Evolutionary conservation across 495 filamentous ascomycete species (phyloP), one percentile per base, ranked within the genome.

Genomic region (Hypoxylon perforatum): DNA sequence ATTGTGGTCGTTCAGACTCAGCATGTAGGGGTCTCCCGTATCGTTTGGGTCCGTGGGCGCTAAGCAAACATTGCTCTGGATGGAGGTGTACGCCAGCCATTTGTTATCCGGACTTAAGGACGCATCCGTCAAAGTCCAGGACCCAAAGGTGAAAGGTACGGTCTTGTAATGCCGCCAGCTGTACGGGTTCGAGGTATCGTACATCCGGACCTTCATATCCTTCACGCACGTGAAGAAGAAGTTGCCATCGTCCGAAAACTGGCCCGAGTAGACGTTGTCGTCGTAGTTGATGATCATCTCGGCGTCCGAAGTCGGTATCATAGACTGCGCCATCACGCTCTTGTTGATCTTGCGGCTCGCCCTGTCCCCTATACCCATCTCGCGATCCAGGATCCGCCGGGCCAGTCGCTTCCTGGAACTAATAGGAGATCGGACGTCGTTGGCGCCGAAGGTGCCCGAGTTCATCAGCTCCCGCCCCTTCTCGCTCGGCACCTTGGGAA

Each of bases 71-170:
- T 89, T 85, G 71, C 85, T 90, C 49, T 89, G 83, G 58, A 97
- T 93, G 14, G 92, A 96, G 36, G 89, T 91, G 70, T 96, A 97
- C 12, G 92, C 96, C 8, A 99, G 81, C 75, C 91, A 93, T 56
- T 86, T 88, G 72, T 97, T 97, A 78, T 99, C 94, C 0, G 94
- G 95, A 61, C 92, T 96, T 21, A 99, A 77, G 4, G 88, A 89
- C 23, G 95, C 94, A 79, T 99, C 95, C 10, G 94, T 99, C 66
- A 99, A 90, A 2, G 94, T 98, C 95, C 95, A 99, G 63, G 90
- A 87, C 2, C 93, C 95, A 56, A 87, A 90, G 3, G 92, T 91
- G 78, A 96, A 96, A 17, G 84, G 77, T 9, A 94, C 92, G 0
- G 91, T 94, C 77, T 97, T 98, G 78, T 97, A 97, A 74, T 97